These are phyloP conservation scores for Lanmaoa rubissima DNA, from an alignment of 768 basidiomycete genomes.

Conservation along the genomic window DNA sequence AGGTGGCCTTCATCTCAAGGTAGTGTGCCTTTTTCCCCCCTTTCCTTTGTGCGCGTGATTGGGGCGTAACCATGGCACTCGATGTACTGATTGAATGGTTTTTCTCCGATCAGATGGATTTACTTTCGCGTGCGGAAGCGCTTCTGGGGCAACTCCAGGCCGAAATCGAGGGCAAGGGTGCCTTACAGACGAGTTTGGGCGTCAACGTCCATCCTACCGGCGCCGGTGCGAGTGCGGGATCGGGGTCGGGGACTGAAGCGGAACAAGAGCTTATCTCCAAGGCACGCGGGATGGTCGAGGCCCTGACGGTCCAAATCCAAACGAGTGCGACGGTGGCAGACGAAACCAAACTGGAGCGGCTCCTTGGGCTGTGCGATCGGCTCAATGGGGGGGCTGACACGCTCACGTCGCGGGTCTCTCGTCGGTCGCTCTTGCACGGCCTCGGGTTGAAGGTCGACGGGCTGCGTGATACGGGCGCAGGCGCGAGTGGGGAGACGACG, in stretches of 20 bases:
- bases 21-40: slow-evolving; percentile 31
- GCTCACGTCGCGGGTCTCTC: slow-evolving; percentile 38
- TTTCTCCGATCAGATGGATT: slow-evolving; percentile 2
- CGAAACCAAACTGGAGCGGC: slow-evolving; percentile 58
- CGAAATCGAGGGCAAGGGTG: not conserved
- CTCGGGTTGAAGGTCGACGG: slow-evolving; percentile 42
- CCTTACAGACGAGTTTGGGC: not conserved
- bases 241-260: not conserved
- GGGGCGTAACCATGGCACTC: not conserved
- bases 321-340: slow-evolving; percentile 43
- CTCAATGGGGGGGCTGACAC: slow-evolving; percentile 57
- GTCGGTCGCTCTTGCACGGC: slow-evolving; percentile 43
- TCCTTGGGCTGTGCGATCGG: slow-evolving; percentile 71
- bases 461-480: slow-evolving; percentile 22
- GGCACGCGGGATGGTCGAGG: slow-evolving; percentile 50
- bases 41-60: not conserved
- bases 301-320: slow-evolving; percentile 54
- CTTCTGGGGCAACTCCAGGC: slow-evolving; percentile 40
- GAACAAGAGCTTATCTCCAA: slow-evolving; percentile 43
- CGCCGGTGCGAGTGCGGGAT: not conserved
- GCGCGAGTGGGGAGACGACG: too few species aligned
- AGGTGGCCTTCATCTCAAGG: slow-evolving; percentile 40
- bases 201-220: not conserved
- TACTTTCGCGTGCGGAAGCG: slow-evolving; percentile 38
- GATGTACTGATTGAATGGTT: not conserved